Conservation (phyloP, 116 monocot genomes). For the Iris pallida region DNA sequence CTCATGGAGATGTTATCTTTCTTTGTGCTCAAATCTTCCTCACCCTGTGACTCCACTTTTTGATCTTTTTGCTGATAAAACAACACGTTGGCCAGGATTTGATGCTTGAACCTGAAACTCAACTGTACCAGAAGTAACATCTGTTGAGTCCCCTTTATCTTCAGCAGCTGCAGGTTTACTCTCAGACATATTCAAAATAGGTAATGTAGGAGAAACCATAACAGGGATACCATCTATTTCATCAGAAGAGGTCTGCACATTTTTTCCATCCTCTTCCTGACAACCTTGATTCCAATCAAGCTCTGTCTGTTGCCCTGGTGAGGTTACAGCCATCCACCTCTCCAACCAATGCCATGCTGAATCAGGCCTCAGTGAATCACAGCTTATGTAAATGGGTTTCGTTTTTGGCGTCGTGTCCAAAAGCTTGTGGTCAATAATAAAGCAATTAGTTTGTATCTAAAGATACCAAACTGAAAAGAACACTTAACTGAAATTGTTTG, state of each 20-base stretch:
- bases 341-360: constrained; percentile 71
- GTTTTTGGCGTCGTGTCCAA: constrained; percentile 47
- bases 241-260: constrained; percentile 2
- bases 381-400: constrained; percentile 58
- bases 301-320: constrained; percentile 7
- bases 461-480: neutral
- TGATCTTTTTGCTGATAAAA: neutral
- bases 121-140: constrained; percentile 3
- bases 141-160: constrained; percentile 1
- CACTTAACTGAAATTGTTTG: neutral
- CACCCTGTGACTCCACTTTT: neutral
- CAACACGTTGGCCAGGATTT: neutral
- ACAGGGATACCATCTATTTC: constrained; percentile 1
- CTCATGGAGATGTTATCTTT: no score
- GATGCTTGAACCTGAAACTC: neutral
- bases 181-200: constrained; percentile 6
- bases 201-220: neutral
- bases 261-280: no score
- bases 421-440: constrained; percentile 30
- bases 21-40: neutral
- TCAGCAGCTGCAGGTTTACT: neutral
- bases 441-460: neutral
- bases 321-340: constrained; percentile 23
- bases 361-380: constrained; percentile 67
- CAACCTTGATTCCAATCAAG: neutral